Percentiles rank a stretch among this genome's conserved stretches.
Conservation (phyloP, 768 basidiomycete species). For the Collybiopsis confluens region DNA sequence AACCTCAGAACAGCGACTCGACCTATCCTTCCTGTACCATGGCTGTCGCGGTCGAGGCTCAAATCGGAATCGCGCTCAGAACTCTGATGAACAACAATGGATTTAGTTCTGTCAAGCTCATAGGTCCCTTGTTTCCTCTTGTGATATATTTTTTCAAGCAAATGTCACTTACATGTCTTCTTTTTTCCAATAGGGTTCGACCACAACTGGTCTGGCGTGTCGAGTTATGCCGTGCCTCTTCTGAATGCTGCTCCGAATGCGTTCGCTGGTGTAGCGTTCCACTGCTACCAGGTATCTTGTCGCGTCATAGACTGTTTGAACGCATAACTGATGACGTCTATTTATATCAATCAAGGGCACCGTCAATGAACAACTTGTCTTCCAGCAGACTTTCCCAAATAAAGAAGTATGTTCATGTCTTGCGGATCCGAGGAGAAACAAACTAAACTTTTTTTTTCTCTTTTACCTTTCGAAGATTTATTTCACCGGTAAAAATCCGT, state of each 20-base stretch:
- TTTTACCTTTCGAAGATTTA: no score
- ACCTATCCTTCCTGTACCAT: slow-evolving; percentile 67
- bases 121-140: slow-evolving; percentile 33
- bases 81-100: slow-evolving; percentile 60
- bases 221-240: slow-evolving; percentile 56
- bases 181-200: slow-evolving; percentile 30
- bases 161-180: neutral
- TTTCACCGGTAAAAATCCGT: slow-evolving; percentile 33
- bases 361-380: slow-evolving; percentile 49
- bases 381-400: slow-evolving; percentile 49
- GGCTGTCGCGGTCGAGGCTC: slow-evolving; percentile 49
- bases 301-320: no score
- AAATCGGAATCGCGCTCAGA: slow-evolving; percentile 53
- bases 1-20: slow-evolving; percentile 53
- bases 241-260: slow-evolving; percentile 54
- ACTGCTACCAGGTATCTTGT: slow-evolving; percentile 26
- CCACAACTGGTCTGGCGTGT: slow-evolving; percentile 73
- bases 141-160: no score
- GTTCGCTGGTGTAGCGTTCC: slow-evolving; percentile 66
- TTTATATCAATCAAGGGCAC: slow-evolving; percentile 35
- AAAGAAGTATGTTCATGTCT: slow-evolving; percentile 39
- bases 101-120: slow-evolving; percentile 52
- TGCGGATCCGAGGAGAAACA: neutral
- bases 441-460: neutral
- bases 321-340: no score